Base-by-base conservation (phyloP, 1,284 basidiomycete genomes). In the Chondrostereum purpureum region DNA sequence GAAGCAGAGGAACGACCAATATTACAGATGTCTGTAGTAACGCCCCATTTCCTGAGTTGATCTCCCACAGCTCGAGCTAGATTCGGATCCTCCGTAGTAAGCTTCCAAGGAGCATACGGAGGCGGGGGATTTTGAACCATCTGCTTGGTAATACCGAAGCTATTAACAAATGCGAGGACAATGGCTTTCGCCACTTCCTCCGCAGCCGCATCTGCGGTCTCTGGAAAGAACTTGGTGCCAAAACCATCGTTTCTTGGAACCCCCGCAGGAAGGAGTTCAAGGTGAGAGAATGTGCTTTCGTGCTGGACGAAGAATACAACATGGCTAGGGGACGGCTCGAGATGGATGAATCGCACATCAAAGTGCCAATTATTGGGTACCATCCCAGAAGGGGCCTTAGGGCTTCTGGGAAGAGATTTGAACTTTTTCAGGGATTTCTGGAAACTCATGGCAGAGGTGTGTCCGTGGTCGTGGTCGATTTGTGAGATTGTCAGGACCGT, bases 201-300 rank as follows among this genome's bases (percentile, higher is more conserved):
- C 2, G 63, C 59, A 19, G 62, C 62, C 18, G 58, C 58, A n/a
- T 47, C 33, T 2, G 53, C 50, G 2, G 54, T 56, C 35, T 63
- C 60, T 0, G 63, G 62, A 45, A 64, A 66, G 35, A 58, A 63
- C 0, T 34, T 33, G 19, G 58, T 48, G 3, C 57, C 53, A 42
- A 47, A 44, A 8, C n/a, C n/a, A 13, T 20, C 16, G 10, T 31
- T 23, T 21, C 39, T 6, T 18, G 16, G n/a, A 11, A 35, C 24
- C 4, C 6, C 33, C 23, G 39, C 31, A 8, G 48, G 50, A 3
- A 53, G 38, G 16, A 18, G 42, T 38, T 51, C 51, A 11, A 46
- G 27, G 24, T 51, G 52, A 12, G 34, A 21, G 14, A 24, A 46
- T 4, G 10, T 19, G n/a, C 45, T 45, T 11, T 43, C 48, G 5